These are phyloP conservation scores for Parastagonospora avenae DNA, from an alignment of 2,329 filamentous ascomycete species.

Conservation along the genomic window DNA sequence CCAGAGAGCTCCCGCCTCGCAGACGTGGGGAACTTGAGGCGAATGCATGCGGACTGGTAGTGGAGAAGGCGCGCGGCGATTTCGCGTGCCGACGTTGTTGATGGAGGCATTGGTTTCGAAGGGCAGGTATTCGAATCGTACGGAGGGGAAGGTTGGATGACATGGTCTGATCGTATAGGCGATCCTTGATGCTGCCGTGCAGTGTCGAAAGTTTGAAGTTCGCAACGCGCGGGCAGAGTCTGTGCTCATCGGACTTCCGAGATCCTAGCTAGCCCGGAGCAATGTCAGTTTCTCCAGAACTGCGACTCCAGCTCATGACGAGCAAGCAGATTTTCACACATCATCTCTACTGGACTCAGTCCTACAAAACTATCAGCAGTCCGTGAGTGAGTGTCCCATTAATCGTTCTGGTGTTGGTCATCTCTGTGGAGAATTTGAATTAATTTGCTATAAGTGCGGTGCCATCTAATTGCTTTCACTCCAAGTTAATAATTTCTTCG, in stretches of 20 bases:
- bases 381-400: no score
- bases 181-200: slow-evolving; percentile 6
- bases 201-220: slow-evolving; percentile 19
- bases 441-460: no score
- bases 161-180: slow-evolving; percentile 21
- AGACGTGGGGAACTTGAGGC: slow-evolving; percentile 26
- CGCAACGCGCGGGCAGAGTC: slow-evolving; percentile 1
- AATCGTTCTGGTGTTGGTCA: no score
- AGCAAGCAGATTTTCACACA: no score
- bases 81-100: slow-evolving; percentile 12
- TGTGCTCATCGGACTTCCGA: slow-evolving; percentile 15
- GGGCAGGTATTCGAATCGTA: slow-evolving; percentile 23
- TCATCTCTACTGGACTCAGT: no score
- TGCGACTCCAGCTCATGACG: no score
- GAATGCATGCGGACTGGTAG: slow-evolving; percentile 24
- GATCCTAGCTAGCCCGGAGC: not conserved
- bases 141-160: slow-evolving; percentile 33
- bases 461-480: no score
- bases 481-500: no score
- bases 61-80: slow-evolving; percentile 9
- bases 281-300: no score
- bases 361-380: no score
- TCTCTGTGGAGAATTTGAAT: no score
- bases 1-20: slow-evolving; percentile 8
- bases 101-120: slow-evolving; percentile 37